A percentile compares a stretch with the other conserved stretches of the same genome.
phyloP scores from a whole-genome alignment of 495 filamentous ascomycete genomes.

The Tuber brumale region DNA sequence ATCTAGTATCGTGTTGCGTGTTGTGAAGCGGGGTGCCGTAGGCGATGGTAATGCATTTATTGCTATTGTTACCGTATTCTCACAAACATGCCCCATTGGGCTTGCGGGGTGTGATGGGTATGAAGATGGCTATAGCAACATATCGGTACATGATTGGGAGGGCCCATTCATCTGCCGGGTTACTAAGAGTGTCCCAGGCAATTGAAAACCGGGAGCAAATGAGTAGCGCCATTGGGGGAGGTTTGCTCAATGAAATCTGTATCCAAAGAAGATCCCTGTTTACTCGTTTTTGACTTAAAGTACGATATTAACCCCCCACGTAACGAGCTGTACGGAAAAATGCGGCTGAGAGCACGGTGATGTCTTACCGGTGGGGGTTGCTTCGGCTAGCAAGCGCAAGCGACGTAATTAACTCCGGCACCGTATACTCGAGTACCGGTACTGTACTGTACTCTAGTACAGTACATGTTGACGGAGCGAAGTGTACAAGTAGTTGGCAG shows the following conservation, averaged over 20 bases:
- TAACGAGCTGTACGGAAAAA: background rate
- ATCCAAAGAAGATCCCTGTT: background rate
- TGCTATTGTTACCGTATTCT: background rate
- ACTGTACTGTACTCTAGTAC: no score
- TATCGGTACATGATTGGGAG: background rate
- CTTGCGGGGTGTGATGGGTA: background rate
- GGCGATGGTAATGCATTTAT: background rate
- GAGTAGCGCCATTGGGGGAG: background rate
- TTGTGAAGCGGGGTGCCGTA: background rate
- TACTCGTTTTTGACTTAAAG: background rate
- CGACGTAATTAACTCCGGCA: background rate
- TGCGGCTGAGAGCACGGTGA: background rate
- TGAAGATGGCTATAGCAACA: background rate
- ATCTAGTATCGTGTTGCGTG: background rate
- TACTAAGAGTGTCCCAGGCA: background rate
- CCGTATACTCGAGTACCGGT: background rate
- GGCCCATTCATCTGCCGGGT: background rate
- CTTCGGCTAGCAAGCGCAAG: background rate
- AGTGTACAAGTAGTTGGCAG: background rate
- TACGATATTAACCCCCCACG: background rate
- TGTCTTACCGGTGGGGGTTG: background rate
- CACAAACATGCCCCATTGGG: background rate
- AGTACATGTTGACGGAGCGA: background rate
- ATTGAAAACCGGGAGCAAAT: background rate
- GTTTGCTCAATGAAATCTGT: background rate